phyloP scores from a whole-genome alignment of 2,329 filamentous ascomycete species.

The Verticillium albo-atrum region DNA sequence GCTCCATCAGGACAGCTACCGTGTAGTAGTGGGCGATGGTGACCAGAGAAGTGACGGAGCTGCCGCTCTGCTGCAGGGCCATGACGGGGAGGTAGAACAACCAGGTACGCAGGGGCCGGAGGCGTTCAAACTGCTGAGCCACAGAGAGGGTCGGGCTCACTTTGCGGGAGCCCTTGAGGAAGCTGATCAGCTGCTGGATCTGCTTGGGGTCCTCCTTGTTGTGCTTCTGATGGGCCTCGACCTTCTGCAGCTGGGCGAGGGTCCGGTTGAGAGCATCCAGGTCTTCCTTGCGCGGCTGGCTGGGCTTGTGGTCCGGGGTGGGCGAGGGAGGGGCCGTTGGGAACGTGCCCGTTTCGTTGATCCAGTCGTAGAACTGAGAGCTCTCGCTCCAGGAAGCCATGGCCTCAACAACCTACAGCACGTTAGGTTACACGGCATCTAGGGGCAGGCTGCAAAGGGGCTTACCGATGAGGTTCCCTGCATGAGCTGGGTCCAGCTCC shows the following conservation, averaged over 20 bases:
- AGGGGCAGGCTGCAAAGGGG: slow-evolving; percentile 12
- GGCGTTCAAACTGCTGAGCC: slow-evolving; percentile 82
- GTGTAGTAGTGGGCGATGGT: slow-evolving; percentile 91
- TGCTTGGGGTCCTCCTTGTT: slow-evolving; percentile 66
- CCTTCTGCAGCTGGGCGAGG: slow-evolving; percentile 61
- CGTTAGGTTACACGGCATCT: background rate
- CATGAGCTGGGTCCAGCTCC: slow-evolving; percentile 88
- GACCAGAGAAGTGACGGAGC: slow-evolving; percentile 72
- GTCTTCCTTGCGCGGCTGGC: slow-evolving; percentile 65
- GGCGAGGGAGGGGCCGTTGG: slow-evolving; percentile 62
- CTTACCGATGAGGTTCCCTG: slow-evolving; percentile 84
- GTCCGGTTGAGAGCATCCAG: slow-evolving; percentile 63
- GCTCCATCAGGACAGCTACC: slow-evolving; percentile 80
- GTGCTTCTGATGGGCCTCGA: slow-evolving; percentile 65
- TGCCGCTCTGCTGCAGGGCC: slow-evolving; percentile 71
- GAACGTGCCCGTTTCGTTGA: slow-evolving; percentile 73
- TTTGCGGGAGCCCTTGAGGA: slow-evolving; percentile 68
- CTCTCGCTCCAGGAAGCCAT: slow-evolving; percentile 92
- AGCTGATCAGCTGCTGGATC: slow-evolving; percentile 65
- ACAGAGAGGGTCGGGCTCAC: slow-evolving; percentile 66
- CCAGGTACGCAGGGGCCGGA: slow-evolving; percentile 86
- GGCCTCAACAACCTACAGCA: slow-evolving; percentile 69
- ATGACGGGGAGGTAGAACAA: slow-evolving; percentile 92
- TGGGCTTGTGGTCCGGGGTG: slow-evolving; percentile 55
- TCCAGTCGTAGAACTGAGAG: slow-evolving; percentile 79